phyloP scores from a whole-genome alignment of 495 filamentous ascomycete genomes.

The Amphirosellinia nigrospora region DNA sequence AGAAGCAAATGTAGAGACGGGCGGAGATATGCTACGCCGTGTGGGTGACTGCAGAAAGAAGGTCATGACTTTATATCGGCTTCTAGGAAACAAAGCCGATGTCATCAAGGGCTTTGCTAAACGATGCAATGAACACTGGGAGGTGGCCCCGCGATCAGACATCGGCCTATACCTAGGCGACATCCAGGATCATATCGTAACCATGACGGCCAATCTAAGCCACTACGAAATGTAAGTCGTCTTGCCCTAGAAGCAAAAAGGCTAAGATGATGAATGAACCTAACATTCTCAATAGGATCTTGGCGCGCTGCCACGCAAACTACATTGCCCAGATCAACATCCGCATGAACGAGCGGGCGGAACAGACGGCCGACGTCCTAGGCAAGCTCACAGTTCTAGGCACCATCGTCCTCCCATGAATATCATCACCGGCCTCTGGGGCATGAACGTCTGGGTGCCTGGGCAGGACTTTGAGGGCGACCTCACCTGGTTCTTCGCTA shows the following conservation, averaged over 20 bases:
- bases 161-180: slow-evolving; percentile 96
- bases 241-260: neutral
- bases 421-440: slow-evolving; percentile 97
- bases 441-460: slow-evolving; percentile 97
- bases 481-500: slow-evolving; percentile 65
- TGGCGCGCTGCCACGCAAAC: slow-evolving; percentile 91
- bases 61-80: slow-evolving; percentile 91
- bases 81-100: slow-evolving; percentile 96
- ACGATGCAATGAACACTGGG: slow-evolving; percentile 97
- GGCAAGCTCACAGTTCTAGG: slow-evolving; percentile 95
- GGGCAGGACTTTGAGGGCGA: slow-evolving; percentile 71
- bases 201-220: slow-evolving; percentile 92
- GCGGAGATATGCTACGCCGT: slow-evolving; percentile 83
- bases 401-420: slow-evolving; percentile 99
- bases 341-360: slow-evolving; percentile 95
- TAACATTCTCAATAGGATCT: slow-evolving; percentile 62
- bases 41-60: slow-evolving; percentile 95
- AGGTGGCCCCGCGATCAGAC: slow-evolving; percentile 91
- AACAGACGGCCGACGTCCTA: slow-evolving; percentile 91
- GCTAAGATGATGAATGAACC: neutral
- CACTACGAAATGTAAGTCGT: slow-evolving; percentile 89
- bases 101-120: slow-evolving; percentile 99
- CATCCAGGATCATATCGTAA: slow-evolving; percentile 98
- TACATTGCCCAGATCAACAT: slow-evolving; percentile 95
- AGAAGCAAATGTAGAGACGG: slow-evolving; percentile 60